Conservation (phyloP, 208 protist species). For the Acanthamoeba divionensis region DNA sequence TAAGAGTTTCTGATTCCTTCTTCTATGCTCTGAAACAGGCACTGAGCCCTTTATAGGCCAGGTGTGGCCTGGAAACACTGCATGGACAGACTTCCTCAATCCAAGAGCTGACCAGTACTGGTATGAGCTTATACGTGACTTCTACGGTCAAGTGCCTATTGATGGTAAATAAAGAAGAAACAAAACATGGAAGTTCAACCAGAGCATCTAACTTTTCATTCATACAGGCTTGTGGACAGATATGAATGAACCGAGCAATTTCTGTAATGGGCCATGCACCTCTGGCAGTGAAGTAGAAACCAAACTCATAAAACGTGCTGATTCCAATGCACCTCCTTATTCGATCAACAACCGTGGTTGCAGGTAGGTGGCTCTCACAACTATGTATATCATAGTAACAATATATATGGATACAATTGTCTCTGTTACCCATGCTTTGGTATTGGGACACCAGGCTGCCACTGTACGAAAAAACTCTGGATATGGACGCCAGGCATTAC, state of each 20-base stretch:
- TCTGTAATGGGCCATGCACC: conserved; percentile 73
- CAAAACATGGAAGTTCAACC: too few species aligned
- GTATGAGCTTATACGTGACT: conserved; percentile 58
- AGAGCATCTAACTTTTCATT: background rate
- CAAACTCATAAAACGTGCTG: background rate
- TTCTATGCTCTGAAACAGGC: background rate
- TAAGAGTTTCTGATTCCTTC: background rate
- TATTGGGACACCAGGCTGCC: background rate
- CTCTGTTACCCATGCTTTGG: too few species aligned
- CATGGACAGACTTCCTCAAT: conserved; percentile 80
- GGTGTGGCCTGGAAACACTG: conserved; percentile 68
- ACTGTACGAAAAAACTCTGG: conserved; percentile 43
- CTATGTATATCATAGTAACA: background rate
- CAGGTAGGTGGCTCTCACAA: too few species aligned
- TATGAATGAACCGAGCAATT: conserved; percentile 85
- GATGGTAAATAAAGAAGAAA: conserved; percentile 62
- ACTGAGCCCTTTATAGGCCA: background rate
- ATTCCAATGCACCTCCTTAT: conserved; percentile 75
- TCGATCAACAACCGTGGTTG: conserved; percentile 59
- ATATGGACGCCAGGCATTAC: conserved; percentile 64
- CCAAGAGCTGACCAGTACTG: conserved; percentile 71
- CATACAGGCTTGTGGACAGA: conserved; percentile 79
- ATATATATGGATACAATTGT: background rate
- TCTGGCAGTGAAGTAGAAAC: too few species aligned
- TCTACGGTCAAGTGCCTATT: conserved; percentile 65